These are phyloP conservation scores for Silybum marianum DNA, from an alignment of 129 eudicot species.

Conservation along the genomic window DNA sequence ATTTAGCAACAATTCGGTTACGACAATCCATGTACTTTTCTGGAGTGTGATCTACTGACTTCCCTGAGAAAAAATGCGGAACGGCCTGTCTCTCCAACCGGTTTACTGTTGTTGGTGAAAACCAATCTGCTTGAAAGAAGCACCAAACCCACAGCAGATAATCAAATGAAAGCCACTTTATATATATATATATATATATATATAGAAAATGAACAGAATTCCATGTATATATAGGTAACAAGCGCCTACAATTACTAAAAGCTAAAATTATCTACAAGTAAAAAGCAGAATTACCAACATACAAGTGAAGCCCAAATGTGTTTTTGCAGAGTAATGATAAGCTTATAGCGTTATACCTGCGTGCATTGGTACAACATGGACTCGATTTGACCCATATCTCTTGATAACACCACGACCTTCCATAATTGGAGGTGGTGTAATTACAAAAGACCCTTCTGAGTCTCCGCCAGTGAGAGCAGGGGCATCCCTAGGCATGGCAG, in stretches of 20 bases:
- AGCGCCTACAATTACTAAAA: constrained; percentile 7
- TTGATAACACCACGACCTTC: constrained; percentile 73
- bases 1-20: constrained; percentile 75
- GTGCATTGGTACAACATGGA: constrained; percentile 83
- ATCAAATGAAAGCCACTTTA: constrained; percentile 13
- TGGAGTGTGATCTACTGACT: constrained; percentile 73
- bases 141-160: constrained; percentile 10
- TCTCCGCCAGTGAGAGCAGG: constrained; percentile 48
- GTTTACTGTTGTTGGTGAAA: constrained; percentile 79
- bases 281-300: not conserved
- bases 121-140: constrained; percentile 72
- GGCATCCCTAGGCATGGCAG: constrained; percentile 70
- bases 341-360: constrained; percentile 53
- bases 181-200: not conserved
- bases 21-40: constrained; percentile 85
- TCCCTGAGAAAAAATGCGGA: constrained; percentile 94
- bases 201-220: too few relatives aligned
- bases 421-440: constrained; percentile 69
- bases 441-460: constrained; percentile 56
- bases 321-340: not conserved
- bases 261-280: not conserved
- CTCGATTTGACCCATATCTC: constrained; percentile 49
- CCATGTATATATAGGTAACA: not conserved
- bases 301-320: not conserved
- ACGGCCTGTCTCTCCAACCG: constrained; percentile 96